Percentiles rank a stretch among this genome's conserved stretches.
These are phyloP conservation scores for Globisporangium megalacanthum DNA, from an alignment of 352 stramenopile genomes.

Conservation along the genomic window DNA sequence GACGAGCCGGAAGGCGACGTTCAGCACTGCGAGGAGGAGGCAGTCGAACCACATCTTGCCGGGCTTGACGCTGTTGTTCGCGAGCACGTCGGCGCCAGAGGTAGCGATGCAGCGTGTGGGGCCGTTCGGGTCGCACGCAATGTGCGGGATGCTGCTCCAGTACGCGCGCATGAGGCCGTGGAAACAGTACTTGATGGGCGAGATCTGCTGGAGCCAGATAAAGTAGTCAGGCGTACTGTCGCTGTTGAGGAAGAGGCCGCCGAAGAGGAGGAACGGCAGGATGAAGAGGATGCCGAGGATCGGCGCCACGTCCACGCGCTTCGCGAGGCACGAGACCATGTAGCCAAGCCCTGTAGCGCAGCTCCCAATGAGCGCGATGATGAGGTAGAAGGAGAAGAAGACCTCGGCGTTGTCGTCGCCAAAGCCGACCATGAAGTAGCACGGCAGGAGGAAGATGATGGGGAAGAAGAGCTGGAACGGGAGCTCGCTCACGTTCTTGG, in stretches of 20 bases:
- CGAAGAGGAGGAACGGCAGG: slow-evolving; percentile 29
- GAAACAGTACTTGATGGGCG: slow-evolving; percentile 34
- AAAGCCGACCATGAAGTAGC: slow-evolving; percentile 41
- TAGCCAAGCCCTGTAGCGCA: slow-evolving; percentile 22
- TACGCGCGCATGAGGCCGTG: slow-evolving; percentile 30
- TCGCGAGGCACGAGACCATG: slow-evolving; percentile 26
- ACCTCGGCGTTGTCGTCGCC: slow-evolving; percentile 19
- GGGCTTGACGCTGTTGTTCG: slow-evolving; percentile 17
- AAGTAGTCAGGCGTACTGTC: slow-evolving; percentile 26
- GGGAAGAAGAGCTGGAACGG: slow-evolving; percentile 29
- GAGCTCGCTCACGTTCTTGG: slow-evolving; percentile 36
- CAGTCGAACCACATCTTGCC: slow-evolving; percentile 18
- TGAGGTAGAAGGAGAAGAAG: slow-evolving; percentile 29
- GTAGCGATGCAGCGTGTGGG: slow-evolving; percentile 13
- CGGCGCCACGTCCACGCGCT: slow-evolving; percentile 22
- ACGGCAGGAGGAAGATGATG: slow-evolving; percentile 22
- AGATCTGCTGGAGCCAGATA: slow-evolving; percentile 29
- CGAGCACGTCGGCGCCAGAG: slow-evolving; percentile 24
- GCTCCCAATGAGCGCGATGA: slow-evolving; percentile 20
- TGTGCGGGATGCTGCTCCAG: slow-evolving; percentile 20
- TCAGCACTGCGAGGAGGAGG: slow-evolving; percentile 23
- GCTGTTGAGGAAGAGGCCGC: slow-evolving; percentile 31
- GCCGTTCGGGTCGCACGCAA: slow-evolving; percentile 16
- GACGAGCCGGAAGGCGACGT: slow-evolving; percentile 26
- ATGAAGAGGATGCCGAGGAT: slow-evolving; percentile 27